Evolutionary conservation across 2,329 filamentous ascomycete species (phyloP), one percentile per base, ranked within the genome.

Genomic region (Didymosphaeria variabile): DNA sequence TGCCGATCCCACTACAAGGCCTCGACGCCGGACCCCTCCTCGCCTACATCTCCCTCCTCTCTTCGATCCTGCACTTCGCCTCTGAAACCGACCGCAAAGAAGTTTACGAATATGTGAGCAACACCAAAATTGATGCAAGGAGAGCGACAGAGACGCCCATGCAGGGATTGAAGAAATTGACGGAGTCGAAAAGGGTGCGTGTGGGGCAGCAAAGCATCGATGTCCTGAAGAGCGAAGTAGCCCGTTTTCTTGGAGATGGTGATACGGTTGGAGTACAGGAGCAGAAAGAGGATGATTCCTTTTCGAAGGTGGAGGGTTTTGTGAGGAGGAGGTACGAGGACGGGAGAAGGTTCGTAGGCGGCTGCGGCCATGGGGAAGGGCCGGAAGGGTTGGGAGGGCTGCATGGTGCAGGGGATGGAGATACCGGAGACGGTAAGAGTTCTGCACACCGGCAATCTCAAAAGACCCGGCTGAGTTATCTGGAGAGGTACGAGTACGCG

Each of bases 401-500:
- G 26, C 26, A 51, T n/a, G 47, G 47, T 17, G n/a, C 15, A 8
- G 31, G n/a, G 13, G 32, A 9, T 23, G 36, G 13, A 40, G 29
- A 52, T 58, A 49, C 15, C 15, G 3, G 32, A 8, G 31, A 13
- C 1, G 47, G 21, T 32, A 34, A 13, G 17, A 19, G n/a, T n/a
- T n/a, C n/a, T n/a, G n/a, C n/a, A n/a, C n/a, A 15, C 7, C 46
- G 2, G 15, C 26, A 31, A 17, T 2, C 19, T 2, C 32, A n/a
- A 17, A 49, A 5, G 40, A 21, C n/a, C n/a, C n/a, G 40, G 2
- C 32, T 21, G 38, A 26, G 29, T 19, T 60, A 57, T 57, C n/a
- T 62, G n/a, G 49, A 55, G 53, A 49, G 62, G 52, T 61, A 64
- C 45, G 62, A 58, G 38, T 4, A 26, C n/a, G 55, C 32, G 5